Conservation (phyloP, 768 basidiomycete species). For the Gelatoporia subvermispora region DNA sequence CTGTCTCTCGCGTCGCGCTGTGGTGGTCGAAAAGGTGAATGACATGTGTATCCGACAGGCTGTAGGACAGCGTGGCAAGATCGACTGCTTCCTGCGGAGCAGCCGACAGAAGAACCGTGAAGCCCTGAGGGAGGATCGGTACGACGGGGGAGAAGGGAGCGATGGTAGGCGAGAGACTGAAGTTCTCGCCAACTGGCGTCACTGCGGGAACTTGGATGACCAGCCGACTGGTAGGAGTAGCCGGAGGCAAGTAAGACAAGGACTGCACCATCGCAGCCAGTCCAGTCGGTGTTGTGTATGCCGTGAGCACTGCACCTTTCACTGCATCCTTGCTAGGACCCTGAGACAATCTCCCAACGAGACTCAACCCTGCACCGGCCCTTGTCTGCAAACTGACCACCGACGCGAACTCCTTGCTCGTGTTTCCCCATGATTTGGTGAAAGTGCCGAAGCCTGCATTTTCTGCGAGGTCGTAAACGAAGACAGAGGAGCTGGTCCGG, state of each 20-base stretch:
- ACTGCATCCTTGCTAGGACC: constrained; percentile 67
- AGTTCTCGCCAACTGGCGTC: constrained; percentile 56
- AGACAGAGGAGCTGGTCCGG: constrained; percentile 61
- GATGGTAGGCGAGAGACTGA: constrained; percentile 75
- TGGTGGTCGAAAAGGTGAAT: constrained; percentile 91
- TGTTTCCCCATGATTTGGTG: constrained; percentile 60
- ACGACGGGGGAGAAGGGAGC: constrained; percentile 59
- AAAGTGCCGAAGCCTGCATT: constrained; percentile 77
- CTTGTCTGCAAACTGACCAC: constrained; percentile 76
- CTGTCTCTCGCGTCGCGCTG: constrained; percentile 70
- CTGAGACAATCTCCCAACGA: constrained; percentile 76
- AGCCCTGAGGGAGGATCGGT: constrained; percentile 55
- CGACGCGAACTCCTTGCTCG: constrained; percentile 38
- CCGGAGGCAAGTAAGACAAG: constrained; percentile 64
- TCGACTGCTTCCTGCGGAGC: constrained; percentile 80
- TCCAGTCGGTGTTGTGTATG: constrained; percentile 81
- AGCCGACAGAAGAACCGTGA: constrained; percentile 76
- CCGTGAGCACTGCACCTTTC: constrained; percentile 59
- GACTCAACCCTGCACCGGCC: constrained; percentile 74
- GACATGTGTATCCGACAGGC: constrained; percentile 59
- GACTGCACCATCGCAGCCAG: constrained; percentile 80
- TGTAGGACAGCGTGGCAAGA: constrained; percentile 73
- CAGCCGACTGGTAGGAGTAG: constrained; percentile 60
- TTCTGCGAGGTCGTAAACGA: constrained; percentile 79
- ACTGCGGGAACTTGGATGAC: constrained; percentile 81